Percentiles rank a stretch among this genome's conserved stretches.
phyloP scores from a whole-genome alignment of 805 yeast genomes.

The Saturnispora quitensis region DNA sequence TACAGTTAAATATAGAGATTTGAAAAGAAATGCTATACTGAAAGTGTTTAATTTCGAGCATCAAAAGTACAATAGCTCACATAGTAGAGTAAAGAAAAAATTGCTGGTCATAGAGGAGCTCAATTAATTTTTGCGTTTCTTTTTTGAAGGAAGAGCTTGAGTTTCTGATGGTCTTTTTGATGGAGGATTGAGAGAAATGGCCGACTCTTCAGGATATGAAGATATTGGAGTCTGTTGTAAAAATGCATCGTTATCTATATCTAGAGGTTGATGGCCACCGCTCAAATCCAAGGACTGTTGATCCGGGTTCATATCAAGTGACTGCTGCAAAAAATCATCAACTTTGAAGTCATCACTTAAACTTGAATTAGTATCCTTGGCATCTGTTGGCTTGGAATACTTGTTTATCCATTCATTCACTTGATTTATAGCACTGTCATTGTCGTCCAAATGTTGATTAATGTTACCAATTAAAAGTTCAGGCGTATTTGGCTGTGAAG shows the following conservation, averaged over 20 bases:
- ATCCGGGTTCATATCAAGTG: slow-evolving; percentile 12
- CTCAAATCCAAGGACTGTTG: slow-evolving; percentile 10
- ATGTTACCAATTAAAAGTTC: slow-evolving; percentile 30
- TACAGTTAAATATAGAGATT: background rate
- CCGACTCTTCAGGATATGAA: background rate
- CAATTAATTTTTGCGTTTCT: background rate
- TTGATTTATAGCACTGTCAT: slow-evolving; percentile 45
- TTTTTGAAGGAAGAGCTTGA: background rate
- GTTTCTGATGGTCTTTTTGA: background rate
- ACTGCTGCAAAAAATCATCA: slow-evolving; percentile 24
- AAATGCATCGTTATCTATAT: slow-evolving; percentile 6
- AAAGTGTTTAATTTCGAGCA: background rate
- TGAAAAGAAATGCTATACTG: background rate
- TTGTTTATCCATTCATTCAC: slow-evolving; percentile 46
- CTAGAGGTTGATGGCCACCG: slow-evolving; percentile 10
- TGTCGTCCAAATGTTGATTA: slow-evolving; percentile 38
- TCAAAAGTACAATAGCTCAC: background rate
- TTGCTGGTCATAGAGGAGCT: background rate
- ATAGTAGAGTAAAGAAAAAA: background rate
- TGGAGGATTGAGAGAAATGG: background rate
- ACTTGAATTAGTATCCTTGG: slow-evolving; percentile 11
- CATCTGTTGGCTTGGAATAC: slow-evolving; percentile 6
- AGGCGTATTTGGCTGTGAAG: slow-evolving; percentile 9
- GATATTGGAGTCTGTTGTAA: background rate
- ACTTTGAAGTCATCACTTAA: slow-evolving; percentile 6